phyloP scores from a whole-genome alignment of 129 eudicot species.

The Apium graveolens region DNA sequence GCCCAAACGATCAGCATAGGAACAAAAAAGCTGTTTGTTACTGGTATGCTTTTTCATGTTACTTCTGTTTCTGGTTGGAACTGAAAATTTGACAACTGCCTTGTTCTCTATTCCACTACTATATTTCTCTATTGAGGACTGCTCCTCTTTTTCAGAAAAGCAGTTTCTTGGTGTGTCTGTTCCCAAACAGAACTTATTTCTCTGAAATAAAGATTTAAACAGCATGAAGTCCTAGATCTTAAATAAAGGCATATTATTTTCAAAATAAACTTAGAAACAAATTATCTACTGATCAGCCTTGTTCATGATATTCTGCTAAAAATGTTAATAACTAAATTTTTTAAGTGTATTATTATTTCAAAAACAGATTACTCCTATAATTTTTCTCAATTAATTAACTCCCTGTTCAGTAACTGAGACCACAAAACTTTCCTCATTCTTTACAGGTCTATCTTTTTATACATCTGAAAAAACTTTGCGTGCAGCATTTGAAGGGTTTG shows the following conservation, averaged over 20 bases:
- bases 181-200: background rate
- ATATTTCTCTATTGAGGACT: background rate
- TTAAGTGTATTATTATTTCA: background rate
- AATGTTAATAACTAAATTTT: background rate
- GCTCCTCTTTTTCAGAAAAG: background rate
- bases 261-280: background rate
- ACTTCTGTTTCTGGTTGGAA: background rate
- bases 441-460: constrained; percentile 82
- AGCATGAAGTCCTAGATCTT: background rate
- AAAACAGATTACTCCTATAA: background rate
- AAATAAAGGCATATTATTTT: background rate
- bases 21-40: constrained; percentile 90
- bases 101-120: background rate
- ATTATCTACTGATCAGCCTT: background rate
- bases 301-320: background rate
- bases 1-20: constrained; percentile 34
- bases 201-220: background rate
- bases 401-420: background rate
- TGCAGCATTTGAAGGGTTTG: constrained; percentile 89
- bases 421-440: constrained; percentile 11
- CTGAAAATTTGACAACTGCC: background rate
- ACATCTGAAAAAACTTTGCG: constrained; percentile 95
- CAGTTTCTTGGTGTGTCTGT: background rate
- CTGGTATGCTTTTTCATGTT: constrained; percentile 43
- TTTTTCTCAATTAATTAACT: background rate